Evolutionary conservation across 371 early-diverging fungal species (phyloP).

Genomic region (Rhizopus delemar): DNA sequence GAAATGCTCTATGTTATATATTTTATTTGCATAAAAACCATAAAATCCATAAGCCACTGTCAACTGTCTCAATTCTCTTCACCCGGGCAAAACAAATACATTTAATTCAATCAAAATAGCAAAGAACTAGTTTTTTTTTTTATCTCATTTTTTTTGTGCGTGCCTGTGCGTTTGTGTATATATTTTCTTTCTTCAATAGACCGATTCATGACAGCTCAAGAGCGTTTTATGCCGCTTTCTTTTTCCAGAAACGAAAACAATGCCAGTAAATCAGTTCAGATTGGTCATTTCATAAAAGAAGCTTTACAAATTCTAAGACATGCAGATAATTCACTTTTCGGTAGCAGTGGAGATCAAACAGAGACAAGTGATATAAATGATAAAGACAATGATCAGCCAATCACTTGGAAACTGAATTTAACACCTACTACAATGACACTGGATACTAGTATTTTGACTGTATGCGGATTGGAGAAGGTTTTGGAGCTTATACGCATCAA

Average conservation of each 20-base stretch:
- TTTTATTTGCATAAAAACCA: too few relatives aligned
- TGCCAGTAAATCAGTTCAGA: conserved; percentile 10
- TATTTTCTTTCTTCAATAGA: background rate
- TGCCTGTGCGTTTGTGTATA: background rate
- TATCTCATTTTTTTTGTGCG: background rate
- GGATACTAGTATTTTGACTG: conserved; percentile 48
- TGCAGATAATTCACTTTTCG: conserved; percentile 13
- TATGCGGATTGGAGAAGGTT: conserved; percentile 49
- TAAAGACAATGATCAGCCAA: conserved; percentile 25
- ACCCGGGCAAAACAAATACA: too few relatives aligned
- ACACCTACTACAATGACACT: conserved; percentile 48
- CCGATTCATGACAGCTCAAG: conserved; percentile 21
- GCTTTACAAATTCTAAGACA: conserved; percentile 24
- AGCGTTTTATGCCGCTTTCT: conserved; percentile 9
- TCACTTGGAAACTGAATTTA: conserved; percentile 47
- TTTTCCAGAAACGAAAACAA: conserved; percentile 23
- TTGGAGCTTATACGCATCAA: conserved; percentile 46
- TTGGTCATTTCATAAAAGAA: conserved; percentile 31
- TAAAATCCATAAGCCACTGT: too few relatives aligned
- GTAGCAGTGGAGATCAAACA: conserved; percentile 1
- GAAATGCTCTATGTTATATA: too few relatives aligned
- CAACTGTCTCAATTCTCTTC: too few relatives aligned
- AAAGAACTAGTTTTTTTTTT: background rate
- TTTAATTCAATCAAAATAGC: too few relatives aligned
- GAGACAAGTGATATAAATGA: conserved; percentile 7